Base-by-base conservation (phyloP, 306 rosid genomes). In the Boehmeria nivea region DNA sequence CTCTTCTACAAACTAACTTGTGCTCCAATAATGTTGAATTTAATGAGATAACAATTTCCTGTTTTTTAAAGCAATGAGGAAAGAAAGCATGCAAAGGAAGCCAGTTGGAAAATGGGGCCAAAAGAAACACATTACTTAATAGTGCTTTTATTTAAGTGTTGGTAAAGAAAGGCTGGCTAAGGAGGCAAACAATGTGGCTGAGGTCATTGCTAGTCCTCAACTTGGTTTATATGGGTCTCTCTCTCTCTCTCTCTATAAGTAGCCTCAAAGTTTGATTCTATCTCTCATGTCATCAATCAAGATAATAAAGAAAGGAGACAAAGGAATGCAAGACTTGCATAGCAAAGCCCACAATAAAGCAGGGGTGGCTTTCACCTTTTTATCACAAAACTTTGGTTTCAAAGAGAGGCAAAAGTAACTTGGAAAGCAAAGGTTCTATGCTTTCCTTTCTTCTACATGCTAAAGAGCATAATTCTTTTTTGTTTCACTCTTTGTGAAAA, bases 401-500 rank as follows among this genome's bases (percentile, higher is more conserved):
- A 44, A 42, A 17, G 27, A 51, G 21, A 20, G 14, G 25, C 40
- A 57, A 66, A 59, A 20, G 3, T 23, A n/a, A 15, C 22, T 22
- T 37, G 17, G 10, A 64, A 51, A 67, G 81, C 67, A 79, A 22
- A 64, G 72, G 77, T 79, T 75, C 84, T 67, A 68, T 82, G 75
- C 87, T 77, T 79, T 74, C 58, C 77, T 72, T 61, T n/a, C 49
- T 16, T 44, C 47, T 21, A 15, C 31, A 45, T 13, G 13, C 38
- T 4, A 9, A 33, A 34, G 21, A 20, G 28, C 44, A 48, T 9
- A 16, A 60, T 17, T 59, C 42, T 24, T 59, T 28, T 21, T 34
- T 45, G 25, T 14, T 45, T 60, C 55, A 25, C 27, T 33, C 33
- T 45, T 59, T 56, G 31, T 22, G 10, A 39, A 6, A 1, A 23